Evolutionary conservation across 352 stramenopile species (phyloP).

Genomic region (Peronospora belbahrii): DNA sequence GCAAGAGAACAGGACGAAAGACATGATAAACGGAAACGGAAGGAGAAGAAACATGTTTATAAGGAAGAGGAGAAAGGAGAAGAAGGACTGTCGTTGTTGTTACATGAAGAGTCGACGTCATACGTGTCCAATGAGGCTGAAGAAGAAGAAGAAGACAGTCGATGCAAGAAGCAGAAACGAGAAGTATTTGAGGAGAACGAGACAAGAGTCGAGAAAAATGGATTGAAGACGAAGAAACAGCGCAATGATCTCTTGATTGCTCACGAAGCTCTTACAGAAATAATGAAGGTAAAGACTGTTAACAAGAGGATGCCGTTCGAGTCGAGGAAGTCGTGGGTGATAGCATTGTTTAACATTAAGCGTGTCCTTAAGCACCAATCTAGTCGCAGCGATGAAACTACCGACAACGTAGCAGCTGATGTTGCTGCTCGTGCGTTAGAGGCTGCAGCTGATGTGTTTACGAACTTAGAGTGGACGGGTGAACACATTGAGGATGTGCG

Average conservation of each 20-base stretch:
- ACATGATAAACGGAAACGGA: neutral
- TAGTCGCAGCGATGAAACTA: neutral
- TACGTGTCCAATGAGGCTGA: neutral
- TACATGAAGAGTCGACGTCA: no score
- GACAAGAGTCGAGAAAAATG: neutral
- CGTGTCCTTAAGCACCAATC: conserved; percentile 15
- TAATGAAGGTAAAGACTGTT: conserved; percentile 4
- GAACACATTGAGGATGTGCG: conserved; percentile 12
- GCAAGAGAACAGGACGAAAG: neutral
- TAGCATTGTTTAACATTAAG: conserved; percentile 6
- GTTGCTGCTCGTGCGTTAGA: conserved; percentile 16
- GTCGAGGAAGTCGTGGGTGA: conserved; percentile 5
- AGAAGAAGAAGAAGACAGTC: conserved; percentile 1
- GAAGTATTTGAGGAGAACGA: neutral
- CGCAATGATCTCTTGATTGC: conserved; percentile 11
- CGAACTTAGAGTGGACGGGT: conserved; percentile 6
- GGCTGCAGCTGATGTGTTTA: conserved; percentile 4
- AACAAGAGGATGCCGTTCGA: conserved; percentile 7
- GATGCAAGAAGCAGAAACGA: conserved; percentile 8
- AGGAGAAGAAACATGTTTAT: conserved; percentile 2
- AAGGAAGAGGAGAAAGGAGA: neutral
- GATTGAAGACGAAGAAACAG: neutral
- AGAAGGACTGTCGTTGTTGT: no score
- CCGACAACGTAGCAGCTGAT: conserved; percentile 10
- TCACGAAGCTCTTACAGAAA: conserved; percentile 4